These are phyloP conservation scores for Polychytrium aggregatum DNA, from an alignment of 192 early-diverging fungal genomes.

Conservation along the genomic window DNA sequence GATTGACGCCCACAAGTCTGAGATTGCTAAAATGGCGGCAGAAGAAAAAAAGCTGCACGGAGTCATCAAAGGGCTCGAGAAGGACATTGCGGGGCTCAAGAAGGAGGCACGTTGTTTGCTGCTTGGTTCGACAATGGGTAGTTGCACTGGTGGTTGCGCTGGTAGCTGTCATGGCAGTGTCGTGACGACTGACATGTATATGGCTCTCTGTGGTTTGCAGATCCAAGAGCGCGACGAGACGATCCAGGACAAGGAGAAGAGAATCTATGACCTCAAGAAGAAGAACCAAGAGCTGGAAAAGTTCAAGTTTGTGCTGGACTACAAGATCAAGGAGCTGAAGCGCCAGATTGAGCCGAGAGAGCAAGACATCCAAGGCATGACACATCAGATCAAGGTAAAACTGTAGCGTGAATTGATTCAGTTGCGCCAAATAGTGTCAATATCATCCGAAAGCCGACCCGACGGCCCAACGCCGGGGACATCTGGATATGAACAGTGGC, in stretches of 20 bases:
- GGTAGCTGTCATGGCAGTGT: background rate
- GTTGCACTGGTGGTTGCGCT: background rate
- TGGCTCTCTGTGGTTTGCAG: slow-evolving; percentile 7
- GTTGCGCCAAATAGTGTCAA: background rate
- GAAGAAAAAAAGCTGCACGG: slow-evolving; percentile 29
- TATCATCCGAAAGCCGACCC: background rate
- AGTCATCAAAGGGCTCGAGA: slow-evolving; percentile 36
- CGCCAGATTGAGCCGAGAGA: slow-evolving; percentile 47
- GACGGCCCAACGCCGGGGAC: background rate
- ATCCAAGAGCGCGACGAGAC: slow-evolving; percentile 51
- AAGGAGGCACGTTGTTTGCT: slow-evolving; percentile 23
- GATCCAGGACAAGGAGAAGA: slow-evolving; percentile 46
- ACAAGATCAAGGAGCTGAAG: slow-evolving; percentile 41
- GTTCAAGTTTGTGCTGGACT: slow-evolving; percentile 54
- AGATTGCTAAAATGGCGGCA: slow-evolving; percentile 20
- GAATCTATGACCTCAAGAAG: slow-evolving; percentile 47
- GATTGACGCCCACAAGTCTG: slow-evolving; percentile 41
- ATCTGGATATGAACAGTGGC: background rate
- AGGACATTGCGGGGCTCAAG: slow-evolving; percentile 36
- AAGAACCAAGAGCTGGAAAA: slow-evolving; percentile 54
- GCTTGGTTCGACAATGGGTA: background rate
- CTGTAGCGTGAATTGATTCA: background rate
- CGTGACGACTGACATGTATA: background rate
- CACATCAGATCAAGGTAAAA: slow-evolving; percentile 28
- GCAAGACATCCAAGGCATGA: slow-evolving; percentile 31